phyloP scores from a whole-genome alignment of 2,329 filamentous ascomycete genomes.

The Apiospora arundinis region DNA sequence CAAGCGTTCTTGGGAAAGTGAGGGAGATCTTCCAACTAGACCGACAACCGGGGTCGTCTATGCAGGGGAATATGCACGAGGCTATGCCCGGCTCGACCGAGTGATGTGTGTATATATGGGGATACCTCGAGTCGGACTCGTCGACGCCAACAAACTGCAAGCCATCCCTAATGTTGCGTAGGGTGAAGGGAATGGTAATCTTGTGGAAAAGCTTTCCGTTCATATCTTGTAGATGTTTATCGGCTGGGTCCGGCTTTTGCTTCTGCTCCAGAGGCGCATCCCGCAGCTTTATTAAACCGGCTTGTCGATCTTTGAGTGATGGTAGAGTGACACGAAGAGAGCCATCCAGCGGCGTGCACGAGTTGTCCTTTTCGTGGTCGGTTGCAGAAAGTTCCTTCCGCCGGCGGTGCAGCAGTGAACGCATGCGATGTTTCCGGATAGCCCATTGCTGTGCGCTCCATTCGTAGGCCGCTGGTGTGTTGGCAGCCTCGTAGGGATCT shows the following conservation, averaged over 20 bases:
- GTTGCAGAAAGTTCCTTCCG: slow-evolving; percentile 61
- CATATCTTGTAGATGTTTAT: slow-evolving; percentile 35
- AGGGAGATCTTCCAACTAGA: slow-evolving; percentile 90
- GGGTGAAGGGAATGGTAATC: slow-evolving; percentile 76
- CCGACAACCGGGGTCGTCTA: slow-evolving; percentile 82
- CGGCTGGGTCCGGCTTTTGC: slow-evolving; percentile 48
- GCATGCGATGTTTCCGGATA: slow-evolving; percentile 72
- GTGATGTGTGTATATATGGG: slow-evolving; percentile 89
- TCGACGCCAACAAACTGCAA: slow-evolving; percentile 90
- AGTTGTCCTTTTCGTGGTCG: slow-evolving; percentile 57
- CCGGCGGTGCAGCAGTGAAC: slow-evolving; percentile 56
- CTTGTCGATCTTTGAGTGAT: slow-evolving; percentile 42
- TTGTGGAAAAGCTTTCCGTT: slow-evolving; percentile 50
- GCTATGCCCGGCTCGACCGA: slow-evolving; percentile 79
- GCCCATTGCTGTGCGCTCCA: slow-evolving; percentile 78
- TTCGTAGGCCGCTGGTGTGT: slow-evolving; percentile 65
- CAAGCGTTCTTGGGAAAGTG: slow-evolving; percentile 83
- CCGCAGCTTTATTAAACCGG: slow-evolving; percentile 31
- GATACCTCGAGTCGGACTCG: slow-evolving; percentile 80
- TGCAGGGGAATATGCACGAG: slow-evolving; percentile 89
- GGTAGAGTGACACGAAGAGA: slow-evolving; percentile 52
- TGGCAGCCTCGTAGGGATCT: slow-evolving; percentile 73
- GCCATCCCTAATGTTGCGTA: slow-evolving; percentile 80
- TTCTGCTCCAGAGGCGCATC: slow-evolving; percentile 32
- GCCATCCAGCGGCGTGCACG: slow-evolving; percentile 62